phyloP scores from a whole-genome alignment of 2,329 filamentous ascomycete species.

The Cytospora piceae region DNA sequence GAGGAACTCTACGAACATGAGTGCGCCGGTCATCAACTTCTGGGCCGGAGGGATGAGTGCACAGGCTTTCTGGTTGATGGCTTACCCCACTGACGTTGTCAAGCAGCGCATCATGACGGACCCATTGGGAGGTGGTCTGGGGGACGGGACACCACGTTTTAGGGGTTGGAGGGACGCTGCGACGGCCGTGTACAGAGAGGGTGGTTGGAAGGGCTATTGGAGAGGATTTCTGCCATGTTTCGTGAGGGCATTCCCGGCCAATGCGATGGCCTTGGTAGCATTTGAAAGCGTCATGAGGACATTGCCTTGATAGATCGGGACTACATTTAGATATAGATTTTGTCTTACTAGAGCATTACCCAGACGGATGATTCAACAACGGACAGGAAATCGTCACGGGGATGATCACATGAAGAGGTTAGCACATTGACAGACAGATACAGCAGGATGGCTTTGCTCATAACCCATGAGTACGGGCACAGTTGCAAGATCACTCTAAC shows the following conservation, averaged over 20 bases:
- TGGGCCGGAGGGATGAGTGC: conserved; percentile 94
- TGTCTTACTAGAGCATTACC: neutral
- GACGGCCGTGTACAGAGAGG: conserved; percentile 72
- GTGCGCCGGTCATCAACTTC: conserved; percentile 85
- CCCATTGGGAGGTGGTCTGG: conserved; percentile 71
- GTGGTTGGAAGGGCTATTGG: conserved; percentile 83
- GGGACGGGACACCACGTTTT: conserved; percentile 71
- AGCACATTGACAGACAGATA: no score
- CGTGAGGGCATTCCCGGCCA: conserved; percentile 90
- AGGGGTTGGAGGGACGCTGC: conserved; percentile 80
- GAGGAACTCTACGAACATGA: conserved; percentile 67
- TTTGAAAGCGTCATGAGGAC: conserved; percentile 90
- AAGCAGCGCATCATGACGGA: conserved; percentile 99
- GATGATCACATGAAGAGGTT: no score
- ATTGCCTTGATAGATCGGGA: conserved; percentile 47
- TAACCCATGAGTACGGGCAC: neutral
- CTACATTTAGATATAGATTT: neutral
- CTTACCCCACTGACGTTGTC: conserved; percentile 89
- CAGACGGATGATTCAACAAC: no score
- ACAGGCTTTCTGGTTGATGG: conserved; percentile 92
- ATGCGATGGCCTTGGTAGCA: conserved; percentile 88
- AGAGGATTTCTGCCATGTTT: conserved; percentile 94
- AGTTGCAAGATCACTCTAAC: conserved; percentile 17
- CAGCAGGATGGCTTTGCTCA: no score
- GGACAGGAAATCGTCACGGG: no score